Percentiles rank a stretch among this genome's conserved stretches.
These are phyloP conservation scores for Hyphodiscus sp. DNA, from an alignment of 2,329 filamentous ascomycete species.

Conservation along the genomic window DNA sequence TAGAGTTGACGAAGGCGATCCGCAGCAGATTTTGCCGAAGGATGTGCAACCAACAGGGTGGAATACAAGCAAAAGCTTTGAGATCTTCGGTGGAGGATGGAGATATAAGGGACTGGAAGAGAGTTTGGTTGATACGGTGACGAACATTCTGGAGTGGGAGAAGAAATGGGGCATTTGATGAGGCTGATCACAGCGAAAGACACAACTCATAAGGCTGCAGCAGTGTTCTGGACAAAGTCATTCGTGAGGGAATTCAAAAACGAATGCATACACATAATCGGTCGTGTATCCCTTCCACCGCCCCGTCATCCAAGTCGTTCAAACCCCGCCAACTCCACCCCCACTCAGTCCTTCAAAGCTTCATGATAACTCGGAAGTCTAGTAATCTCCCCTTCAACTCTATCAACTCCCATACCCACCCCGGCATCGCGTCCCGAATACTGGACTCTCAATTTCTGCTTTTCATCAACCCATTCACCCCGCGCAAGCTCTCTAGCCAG, in stretches of 20 bases:
- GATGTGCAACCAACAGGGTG: conserved; percentile 22
- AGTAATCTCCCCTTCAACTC: neutral
- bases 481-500: neutral
- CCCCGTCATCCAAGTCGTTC: neutral
- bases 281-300: neutral
- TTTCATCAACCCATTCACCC: neutral
- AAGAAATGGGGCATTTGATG: conserved; percentile 9
- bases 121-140: conserved; percentile 25
- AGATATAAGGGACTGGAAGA: conserved; percentile 24
- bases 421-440: neutral
- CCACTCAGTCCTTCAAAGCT: neutral
- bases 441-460: neutral
- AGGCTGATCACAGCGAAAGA: neutral
- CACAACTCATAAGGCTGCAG: too few relatives aligned
- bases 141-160: conserved; percentile 23
- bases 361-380: neutral
- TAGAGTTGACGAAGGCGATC: conserved; percentile 38
- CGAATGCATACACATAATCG: neutral
- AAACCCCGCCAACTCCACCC: neutral
- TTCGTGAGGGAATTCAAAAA: too few relatives aligned
- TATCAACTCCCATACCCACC: neutral
- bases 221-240: too few relatives aligned
- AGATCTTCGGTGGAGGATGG: conserved; percentile 16
- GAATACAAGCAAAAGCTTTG: conserved; percentile 14
- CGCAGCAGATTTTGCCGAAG: conserved; percentile 16